Conservation (phyloP, 2,329 filamentous ascomycete genomes). For the Helminthosporium solani region DNA sequence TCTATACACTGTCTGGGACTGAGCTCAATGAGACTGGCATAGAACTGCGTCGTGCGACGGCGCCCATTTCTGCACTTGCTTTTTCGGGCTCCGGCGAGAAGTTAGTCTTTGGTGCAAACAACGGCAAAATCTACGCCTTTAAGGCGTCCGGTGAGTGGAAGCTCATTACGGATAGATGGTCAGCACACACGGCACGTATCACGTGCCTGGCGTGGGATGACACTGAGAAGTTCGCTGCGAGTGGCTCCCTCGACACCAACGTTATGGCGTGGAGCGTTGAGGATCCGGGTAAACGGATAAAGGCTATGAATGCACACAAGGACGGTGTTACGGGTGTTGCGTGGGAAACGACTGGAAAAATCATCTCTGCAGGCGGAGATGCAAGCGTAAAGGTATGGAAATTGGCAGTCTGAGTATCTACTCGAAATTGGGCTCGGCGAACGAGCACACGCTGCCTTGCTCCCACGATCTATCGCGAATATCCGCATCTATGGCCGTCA, state of each 20-base stretch:
- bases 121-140: constrained; percentile 87
- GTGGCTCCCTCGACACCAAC: constrained; percentile 86
- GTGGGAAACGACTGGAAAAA: constrained; percentile 66
- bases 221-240: constrained; percentile 73
- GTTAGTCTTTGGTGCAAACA: constrained; percentile 78
- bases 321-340: constrained; percentile 87
- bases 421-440: background rate
- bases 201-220: constrained; percentile 75
- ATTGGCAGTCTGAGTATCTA: constrained; percentile 26
- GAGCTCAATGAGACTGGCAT: constrained; percentile 55
- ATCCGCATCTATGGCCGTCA: too few relatives aligned
- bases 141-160: constrained; percentile 62
- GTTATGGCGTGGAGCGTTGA: constrained; percentile 87
- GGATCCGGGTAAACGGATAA: constrained; percentile 80
- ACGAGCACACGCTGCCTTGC: too few relatives aligned
- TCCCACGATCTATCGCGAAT: background rate
- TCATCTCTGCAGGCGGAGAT: constrained; percentile 82
- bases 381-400: constrained; percentile 88
- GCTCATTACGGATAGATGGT: constrained; percentile 78
- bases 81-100: constrained; percentile 78
- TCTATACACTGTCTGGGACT: constrained; percentile 66
- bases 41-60: constrained; percentile 67
- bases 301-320: constrained; percentile 87
- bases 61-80: constrained; percentile 73
- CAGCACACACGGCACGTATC: constrained; percentile 67